Evolutionary conservation across 2,329 filamentous ascomycete genomes (phyloP).

Genomic region (Esteya vermicola): DNA sequence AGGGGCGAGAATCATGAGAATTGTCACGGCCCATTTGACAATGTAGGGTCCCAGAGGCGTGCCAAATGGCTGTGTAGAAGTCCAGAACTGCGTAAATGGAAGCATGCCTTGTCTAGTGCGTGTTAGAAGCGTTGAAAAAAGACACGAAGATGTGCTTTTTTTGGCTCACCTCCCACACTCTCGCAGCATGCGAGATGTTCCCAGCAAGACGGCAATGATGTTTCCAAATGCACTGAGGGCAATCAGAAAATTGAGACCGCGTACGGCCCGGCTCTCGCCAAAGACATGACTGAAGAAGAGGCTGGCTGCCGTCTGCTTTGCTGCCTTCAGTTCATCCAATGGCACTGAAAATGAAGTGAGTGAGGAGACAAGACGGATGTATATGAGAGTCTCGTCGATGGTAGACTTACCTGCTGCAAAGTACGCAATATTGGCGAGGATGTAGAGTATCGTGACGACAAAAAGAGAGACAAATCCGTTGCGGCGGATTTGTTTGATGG

Average conservation of each 20-base stretch:
- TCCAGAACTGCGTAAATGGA: slow-evolving; percentile 44
- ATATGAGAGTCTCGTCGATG: not conserved
- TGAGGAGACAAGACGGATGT: not conserved
- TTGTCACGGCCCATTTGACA: slow-evolving; percentile 39
- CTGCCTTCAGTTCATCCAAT: slow-evolving; percentile 28
- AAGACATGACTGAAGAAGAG: slow-evolving; percentile 47
- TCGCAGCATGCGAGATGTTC: slow-evolving; percentile 40
- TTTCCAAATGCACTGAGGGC: slow-evolving; percentile 45
- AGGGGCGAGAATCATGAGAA: slow-evolving; percentile 45
- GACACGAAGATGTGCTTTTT: too few relatives aligned
- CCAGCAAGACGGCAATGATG: slow-evolving; percentile 38
- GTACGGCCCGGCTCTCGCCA: slow-evolving; percentile 29
- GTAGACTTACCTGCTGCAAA: slow-evolving; percentile 28
- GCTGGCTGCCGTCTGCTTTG: slow-evolving; percentile 37
- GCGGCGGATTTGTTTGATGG: slow-evolving; percentile 37
- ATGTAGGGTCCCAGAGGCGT: slow-evolving; percentile 46
- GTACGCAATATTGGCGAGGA: slow-evolving; percentile 45
- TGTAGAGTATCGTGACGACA: slow-evolving; percentile 37
- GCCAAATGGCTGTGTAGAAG: slow-evolving; percentile 45
- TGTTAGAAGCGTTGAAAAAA: too few relatives aligned
- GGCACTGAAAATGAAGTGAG: not conserved
- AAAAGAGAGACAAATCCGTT: slow-evolving; percentile 33
- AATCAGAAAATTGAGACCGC: slow-evolving; percentile 42
- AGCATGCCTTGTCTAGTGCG: slow-evolving; percentile 35
- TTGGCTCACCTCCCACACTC: slow-evolving; percentile 40